A percentile compares a stretch with the other conserved stretches of the same genome.
phyloP scores from a whole-genome alignment of 257 asterid genomes.

The Solanum sejunctum region DNA sequence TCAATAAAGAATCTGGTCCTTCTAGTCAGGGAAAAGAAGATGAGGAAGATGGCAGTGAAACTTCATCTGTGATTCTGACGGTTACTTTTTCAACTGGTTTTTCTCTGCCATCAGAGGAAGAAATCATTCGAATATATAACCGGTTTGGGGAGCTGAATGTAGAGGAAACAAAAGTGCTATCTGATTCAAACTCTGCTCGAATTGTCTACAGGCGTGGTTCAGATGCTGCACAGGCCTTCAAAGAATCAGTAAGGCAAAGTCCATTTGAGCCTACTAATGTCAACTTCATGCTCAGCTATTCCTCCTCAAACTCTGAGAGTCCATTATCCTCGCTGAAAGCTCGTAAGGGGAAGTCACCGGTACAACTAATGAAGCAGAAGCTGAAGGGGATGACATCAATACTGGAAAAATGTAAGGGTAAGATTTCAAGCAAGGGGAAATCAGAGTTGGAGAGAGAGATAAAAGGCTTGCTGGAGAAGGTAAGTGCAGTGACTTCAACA shows the following conservation, averaged over 20 bases:
- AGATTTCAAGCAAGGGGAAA: slow-evolving; percentile 15
- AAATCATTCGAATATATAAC: slow-evolving; percentile 20
- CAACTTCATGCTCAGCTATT: slow-evolving; percentile 17
- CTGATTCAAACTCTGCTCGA: slow-evolving; percentile 18
- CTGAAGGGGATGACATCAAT: slow-evolving; percentile 14
- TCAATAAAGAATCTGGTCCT: slow-evolving; percentile 2
- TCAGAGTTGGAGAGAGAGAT: slow-evolving; percentile 22
- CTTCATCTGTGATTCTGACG: slow-evolving; percentile 16
- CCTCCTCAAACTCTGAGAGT: slow-evolving; percentile 11
- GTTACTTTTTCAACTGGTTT: slow-evolving; percentile 32
- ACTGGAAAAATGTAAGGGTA: slow-evolving; percentile 18
- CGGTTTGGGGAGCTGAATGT: slow-evolving; percentile 40
- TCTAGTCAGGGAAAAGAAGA: slow-evolving; percentile 6
- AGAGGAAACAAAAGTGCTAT: slow-evolving; percentile 25
- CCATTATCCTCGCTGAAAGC: slow-evolving; percentile 1
- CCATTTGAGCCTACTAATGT: slow-evolving; percentile 31
- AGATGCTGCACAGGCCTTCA: slow-evolving; percentile 48
- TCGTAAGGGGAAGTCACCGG: slow-evolving; percentile 16
- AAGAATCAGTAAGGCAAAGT: slow-evolving; percentile 20
- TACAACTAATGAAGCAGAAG: slow-evolving; percentile 7
- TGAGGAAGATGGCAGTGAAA: slow-evolving; percentile 3
- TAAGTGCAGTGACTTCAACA: slow-evolving; percentile 2
- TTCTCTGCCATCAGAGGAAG: slow-evolving; percentile 52
- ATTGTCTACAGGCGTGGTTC: slow-evolving; percentile 25
- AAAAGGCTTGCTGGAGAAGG: slow-evolving; percentile 23